Conservation (phyloP, 352 stramenopile genomes). For the Pythium chondricola region DNA sequence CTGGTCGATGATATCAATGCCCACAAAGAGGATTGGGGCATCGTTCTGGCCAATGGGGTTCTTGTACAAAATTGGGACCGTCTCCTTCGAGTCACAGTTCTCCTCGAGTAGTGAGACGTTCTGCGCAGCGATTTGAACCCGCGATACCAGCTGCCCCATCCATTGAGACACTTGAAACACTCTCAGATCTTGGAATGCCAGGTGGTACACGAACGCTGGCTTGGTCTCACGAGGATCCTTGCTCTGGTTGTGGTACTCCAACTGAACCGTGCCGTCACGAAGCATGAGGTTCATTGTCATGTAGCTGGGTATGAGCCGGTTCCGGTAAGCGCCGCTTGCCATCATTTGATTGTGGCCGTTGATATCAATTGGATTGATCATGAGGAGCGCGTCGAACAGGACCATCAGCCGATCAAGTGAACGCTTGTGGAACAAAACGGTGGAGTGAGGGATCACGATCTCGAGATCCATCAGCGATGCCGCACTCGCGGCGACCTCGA, state of each 20-base stretch:
- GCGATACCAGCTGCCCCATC: conserved; percentile 76
- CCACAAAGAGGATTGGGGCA: conserved; percentile 72
- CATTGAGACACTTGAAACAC: conserved; percentile 86
- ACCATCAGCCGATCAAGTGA: conserved; percentile 78
- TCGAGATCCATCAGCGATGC: conserved; percentile 56
- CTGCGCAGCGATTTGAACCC: conserved; percentile 61
- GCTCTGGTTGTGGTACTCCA: no score
- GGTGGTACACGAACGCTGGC: conserved; percentile 49
- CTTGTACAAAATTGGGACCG: conserved; percentile 72
- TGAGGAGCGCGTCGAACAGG: conserved; percentile 75
- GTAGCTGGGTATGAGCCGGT: conserved; percentile 62
- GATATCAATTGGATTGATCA: conserved; percentile 86
- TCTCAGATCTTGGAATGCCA: conserved; percentile 67
- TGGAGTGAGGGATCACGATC: conserved; percentile 49
- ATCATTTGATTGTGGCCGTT: conserved; percentile 76
- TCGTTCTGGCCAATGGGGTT: conserved; percentile 73
- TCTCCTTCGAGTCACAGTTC: conserved; percentile 28
- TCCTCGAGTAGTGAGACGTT: conserved; percentile 77
- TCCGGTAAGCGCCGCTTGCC: conserved; percentile 34
- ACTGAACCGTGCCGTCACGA: conserved; percentile 46
- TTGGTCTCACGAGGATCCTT: no score
- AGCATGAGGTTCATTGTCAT: conserved; percentile 69
- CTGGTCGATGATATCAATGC: conserved; percentile 71
- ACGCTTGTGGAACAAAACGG: conserved; percentile 51
- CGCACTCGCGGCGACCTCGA: conserved; percentile 45